phyloP scores from a whole-genome alignment of 2,329 filamentous ascomycete genomes.

The Scedosporium apiospermum region DNA sequence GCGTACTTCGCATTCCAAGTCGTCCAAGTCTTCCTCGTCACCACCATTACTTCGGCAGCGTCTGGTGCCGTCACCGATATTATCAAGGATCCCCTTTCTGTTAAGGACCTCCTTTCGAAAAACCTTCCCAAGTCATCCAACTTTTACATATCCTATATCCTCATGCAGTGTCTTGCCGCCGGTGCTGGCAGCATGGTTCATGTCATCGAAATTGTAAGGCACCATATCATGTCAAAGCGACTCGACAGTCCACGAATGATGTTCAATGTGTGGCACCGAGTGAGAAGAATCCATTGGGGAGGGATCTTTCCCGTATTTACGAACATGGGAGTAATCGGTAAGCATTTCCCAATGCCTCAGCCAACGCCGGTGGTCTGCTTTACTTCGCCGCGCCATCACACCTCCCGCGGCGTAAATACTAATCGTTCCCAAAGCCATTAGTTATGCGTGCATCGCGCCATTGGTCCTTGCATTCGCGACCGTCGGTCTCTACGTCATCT shows the following conservation, averaged over 20 bases:
- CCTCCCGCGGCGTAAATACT: constrained; percentile 5
- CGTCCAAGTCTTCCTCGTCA: constrained; percentile 75
- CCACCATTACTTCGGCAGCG: constrained; percentile 66
- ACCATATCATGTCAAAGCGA: constrained; percentile 56
- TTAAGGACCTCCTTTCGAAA: constrained; percentile 45
- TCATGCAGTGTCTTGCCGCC: constrained; percentile 79
- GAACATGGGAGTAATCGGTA: constrained; percentile 70
- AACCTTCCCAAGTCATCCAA: constrained; percentile 72
- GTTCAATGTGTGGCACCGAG: constrained; percentile 65
- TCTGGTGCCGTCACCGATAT: constrained; percentile 57
- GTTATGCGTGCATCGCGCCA: constrained; percentile 79
- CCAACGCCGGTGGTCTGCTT: neutral
- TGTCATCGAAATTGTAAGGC: constrained; percentile 48
- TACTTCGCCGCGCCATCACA: too few species aligned
- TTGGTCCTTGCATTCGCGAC: constrained; percentile 75
- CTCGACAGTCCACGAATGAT: constrained; percentile 72
- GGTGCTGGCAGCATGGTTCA: constrained; percentile 68
- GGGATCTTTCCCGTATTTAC: constrained; percentile 74
- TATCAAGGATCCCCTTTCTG: constrained; percentile 22
- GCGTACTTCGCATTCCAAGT: constrained; percentile 76
- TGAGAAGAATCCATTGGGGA: constrained; percentile 73
- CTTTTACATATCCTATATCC: constrained; percentile 87
- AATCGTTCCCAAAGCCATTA: constrained; percentile 48
- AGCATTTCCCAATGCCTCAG: constrained; percentile 19
- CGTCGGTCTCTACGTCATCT: constrained; percentile 70